Evolutionary conservation across 768 basidiomycete species (phyloP).

Genomic region (Mycena venus): DNA sequence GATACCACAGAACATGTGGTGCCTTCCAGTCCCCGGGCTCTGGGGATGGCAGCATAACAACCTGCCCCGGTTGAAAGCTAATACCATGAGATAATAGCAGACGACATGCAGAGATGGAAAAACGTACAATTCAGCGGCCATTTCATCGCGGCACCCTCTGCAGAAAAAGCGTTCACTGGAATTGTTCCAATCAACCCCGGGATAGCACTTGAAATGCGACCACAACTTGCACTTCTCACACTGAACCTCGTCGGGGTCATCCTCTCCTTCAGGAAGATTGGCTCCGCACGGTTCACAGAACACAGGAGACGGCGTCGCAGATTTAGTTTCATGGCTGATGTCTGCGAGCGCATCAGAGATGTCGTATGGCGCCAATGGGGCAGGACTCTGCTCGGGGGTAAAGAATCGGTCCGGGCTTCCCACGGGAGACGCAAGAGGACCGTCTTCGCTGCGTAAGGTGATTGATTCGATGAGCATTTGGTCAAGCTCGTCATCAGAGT

Average conservation of each 20-base stretch:
- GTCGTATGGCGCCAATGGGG: neutral
- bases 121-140: neutral
- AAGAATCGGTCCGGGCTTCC: neutral
- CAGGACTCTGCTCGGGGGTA: no score
- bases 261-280: neutral
- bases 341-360: no score
- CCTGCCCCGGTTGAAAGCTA: neutral
- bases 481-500: neutral
- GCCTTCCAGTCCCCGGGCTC: neutral
- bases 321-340: no score
- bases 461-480: neutral
- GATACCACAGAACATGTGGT: neutral
- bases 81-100: neutral
- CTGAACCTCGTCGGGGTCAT: neutral
- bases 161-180: neutral
- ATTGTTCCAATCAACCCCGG: neutral
- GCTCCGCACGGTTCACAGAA: no score
- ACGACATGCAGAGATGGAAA: no score
- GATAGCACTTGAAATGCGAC: neutral
- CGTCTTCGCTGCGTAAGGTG: neutral
- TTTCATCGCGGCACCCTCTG: neutral
- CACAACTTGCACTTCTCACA: neutral
- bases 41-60: neutral
- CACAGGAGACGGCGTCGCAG: no score
- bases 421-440: no score